phyloP scores from a whole-genome alignment of 2,329 filamentous ascomycete species.

The Cadophora malorum region DNA sequence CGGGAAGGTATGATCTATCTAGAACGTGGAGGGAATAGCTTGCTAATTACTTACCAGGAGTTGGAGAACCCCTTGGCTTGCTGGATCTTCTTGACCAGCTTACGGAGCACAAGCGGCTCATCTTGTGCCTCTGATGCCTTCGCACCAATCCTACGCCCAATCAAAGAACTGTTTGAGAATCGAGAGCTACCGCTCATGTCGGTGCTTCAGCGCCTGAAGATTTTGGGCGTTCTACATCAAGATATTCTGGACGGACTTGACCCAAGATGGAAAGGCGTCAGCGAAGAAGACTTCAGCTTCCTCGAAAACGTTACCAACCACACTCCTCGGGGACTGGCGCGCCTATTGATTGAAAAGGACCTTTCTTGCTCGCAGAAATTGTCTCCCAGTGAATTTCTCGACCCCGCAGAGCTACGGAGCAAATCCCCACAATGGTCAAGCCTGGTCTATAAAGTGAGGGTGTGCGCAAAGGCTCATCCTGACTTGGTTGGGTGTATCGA shows the following conservation, averaged over 20 bases:
- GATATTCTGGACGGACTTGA: slow-evolving; percentile 19
- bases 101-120: slow-evolving; percentile 17
- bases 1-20: slow-evolving; percentile 13
- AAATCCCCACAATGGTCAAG: slow-evolving; percentile 18
- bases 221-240: slow-evolving; percentile 18
- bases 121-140: slow-evolving; percentile 11
- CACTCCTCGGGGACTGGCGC: slow-evolving; percentile 8
- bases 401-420: slow-evolving; percentile 18
- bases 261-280: slow-evolving; percentile 18
- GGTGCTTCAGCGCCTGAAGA: slow-evolving; percentile 19
- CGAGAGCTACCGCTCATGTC: slow-evolving; percentile 17
- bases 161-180: slow-evolving; percentile 21
- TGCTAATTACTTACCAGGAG: slow-evolving; percentile 14
- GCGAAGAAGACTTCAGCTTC: slow-evolving; percentile 19
- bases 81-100: slow-evolving; percentile 19
- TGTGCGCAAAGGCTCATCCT: slow-evolving; percentile 17
- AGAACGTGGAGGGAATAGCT: slow-evolving; percentile 5
- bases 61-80: slow-evolving; percentile 19
- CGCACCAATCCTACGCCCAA: slow-evolving; percentile 18
- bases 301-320: slow-evolving; percentile 14
- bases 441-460: slow-evolving; percentile 17
- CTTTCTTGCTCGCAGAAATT: slow-evolving; percentile 19
- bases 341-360: slow-evolving; percentile 19
- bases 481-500: slow-evolving; percentile 16
- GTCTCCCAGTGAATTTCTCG: slow-evolving; percentile 13